A percentile compares a stretch with the other conserved stretches of the same genome.
Conservation (phyloP, 768 basidiomycete species). For the Amanita subjunquillea region DNA sequence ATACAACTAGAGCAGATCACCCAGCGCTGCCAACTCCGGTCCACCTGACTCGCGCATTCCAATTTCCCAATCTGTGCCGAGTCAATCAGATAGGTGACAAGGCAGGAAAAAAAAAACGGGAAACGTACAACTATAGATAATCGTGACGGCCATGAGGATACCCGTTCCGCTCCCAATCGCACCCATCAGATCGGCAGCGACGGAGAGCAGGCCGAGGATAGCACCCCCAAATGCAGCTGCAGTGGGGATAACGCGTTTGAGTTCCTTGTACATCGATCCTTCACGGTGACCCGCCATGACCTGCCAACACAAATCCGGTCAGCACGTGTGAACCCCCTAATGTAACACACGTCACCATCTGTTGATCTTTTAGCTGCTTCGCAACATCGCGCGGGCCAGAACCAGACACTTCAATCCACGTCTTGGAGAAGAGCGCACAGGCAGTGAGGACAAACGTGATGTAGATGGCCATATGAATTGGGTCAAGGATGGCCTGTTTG, state of each 20-base stretch:
- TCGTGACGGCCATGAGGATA: conserved; percentile 96
- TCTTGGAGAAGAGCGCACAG: conserved; percentile 97
- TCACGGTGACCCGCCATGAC: conserved; percentile 89
- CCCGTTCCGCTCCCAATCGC: conserved; percentile 94
- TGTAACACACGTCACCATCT: conserved; percentile 53
- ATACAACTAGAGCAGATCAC: conserved; percentile 53
- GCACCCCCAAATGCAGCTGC: conserved; percentile 97
- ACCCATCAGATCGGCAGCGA: conserved; percentile 89
- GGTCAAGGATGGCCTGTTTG: conserved; percentile 80
- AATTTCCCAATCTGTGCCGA: conserved; percentile 78
- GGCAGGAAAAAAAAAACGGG: conserved; percentile 1
- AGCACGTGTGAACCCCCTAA: not conserved
- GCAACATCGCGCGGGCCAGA: conserved; percentile 93
- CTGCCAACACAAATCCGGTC: conserved; percentile 19
- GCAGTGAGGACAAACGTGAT: conserved; percentile 88
- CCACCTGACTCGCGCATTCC: conserved; percentile 83
- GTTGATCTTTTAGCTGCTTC: conserved; percentile 97
- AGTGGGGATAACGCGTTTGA: conserved; percentile 95
- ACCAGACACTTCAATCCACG: conserved; percentile 98
- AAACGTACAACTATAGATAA: conserved; percentile 83
- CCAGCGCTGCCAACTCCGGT: conserved; percentile 73
- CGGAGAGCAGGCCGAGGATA: conserved; percentile 86
- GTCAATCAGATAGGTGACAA: not conserved
- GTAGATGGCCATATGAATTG: conserved; percentile 87
- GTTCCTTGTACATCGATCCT: conserved; percentile 98